phyloP scores from a whole-genome alignment of 2,329 filamentous ascomycete genomes.

The Pseudogymnoascus sp. region DNA sequence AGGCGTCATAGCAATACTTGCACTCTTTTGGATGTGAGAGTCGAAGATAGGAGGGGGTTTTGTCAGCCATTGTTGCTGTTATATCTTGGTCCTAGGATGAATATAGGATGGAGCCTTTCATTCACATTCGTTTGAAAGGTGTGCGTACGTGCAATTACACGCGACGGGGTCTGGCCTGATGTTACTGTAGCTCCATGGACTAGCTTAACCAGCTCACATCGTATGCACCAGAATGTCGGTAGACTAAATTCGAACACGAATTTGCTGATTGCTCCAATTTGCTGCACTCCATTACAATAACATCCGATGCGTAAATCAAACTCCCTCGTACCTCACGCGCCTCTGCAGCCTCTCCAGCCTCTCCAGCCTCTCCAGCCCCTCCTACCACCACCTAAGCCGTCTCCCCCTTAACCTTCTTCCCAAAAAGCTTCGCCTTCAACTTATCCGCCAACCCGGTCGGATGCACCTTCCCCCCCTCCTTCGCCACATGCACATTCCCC shows the following conservation, averaged over 20 bases:
- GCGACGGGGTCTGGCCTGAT: background rate
- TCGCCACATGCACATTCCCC: constrained; percentile 31
- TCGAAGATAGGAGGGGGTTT: background rate
- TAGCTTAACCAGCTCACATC: background rate
- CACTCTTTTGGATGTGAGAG: background rate
- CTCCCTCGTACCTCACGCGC: background rate
- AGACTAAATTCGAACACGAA: background rate
- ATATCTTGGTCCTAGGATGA: background rate
- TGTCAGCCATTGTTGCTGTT: background rate
- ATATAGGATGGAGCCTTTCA: background rate
- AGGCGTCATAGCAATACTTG: background rate
- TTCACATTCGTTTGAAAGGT: background rate
- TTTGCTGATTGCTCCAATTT: background rate
- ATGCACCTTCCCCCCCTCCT: constrained; percentile 27
- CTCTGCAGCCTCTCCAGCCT: background rate
- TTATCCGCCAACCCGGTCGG: constrained; percentile 40
- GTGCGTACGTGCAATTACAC: background rate
- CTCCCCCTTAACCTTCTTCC: constrained; percentile 25
- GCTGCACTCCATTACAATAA: background rate
- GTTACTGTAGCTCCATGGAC: background rate
- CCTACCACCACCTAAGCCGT: background rate
- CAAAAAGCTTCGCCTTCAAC: constrained; percentile 35
- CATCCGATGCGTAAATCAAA: background rate
- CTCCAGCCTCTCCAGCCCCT: background rate
- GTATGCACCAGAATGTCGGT: background rate